Percentiles rank a stretch among this genome's conserved stretches.
These are phyloP conservation scores for Lantana camara DNA, from an alignment of 257 asterid genomes.

Conservation along the genomic window DNA sequence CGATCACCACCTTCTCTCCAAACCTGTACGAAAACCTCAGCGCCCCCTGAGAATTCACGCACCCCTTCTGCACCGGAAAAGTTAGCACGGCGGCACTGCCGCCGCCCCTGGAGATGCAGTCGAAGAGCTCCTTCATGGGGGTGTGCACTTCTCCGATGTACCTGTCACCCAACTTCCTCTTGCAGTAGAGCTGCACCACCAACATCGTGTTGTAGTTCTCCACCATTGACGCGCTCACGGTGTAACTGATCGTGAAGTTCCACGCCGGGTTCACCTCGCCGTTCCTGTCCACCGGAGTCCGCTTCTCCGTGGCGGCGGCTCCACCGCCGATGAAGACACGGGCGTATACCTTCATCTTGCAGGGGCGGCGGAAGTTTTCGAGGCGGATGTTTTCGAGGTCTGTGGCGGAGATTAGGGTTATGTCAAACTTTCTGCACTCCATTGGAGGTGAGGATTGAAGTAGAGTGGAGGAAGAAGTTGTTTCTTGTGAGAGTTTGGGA, in stretches of 20 bases:
- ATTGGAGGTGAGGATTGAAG: neutral
- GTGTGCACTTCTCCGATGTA: slow-evolving; percentile 67
- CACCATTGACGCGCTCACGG: slow-evolving; percentile 50
- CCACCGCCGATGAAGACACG: slow-evolving; percentile 58
- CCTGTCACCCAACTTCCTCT: slow-evolving; percentile 66
- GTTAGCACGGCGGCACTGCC: slow-evolving; percentile 58
- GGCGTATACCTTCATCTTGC: slow-evolving; percentile 71
- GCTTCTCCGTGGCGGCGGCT: slow-evolving; percentile 29
- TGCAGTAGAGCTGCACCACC: slow-evolving; percentile 65
- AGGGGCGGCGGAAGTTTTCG: too few relatives aligned
- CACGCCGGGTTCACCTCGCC: slow-evolving; percentile 75
- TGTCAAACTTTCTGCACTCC: slow-evolving; percentile 47
- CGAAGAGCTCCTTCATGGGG: slow-evolving; percentile 64
- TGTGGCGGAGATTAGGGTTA: slow-evolving; percentile 60
- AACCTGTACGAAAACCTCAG: slow-evolving; percentile 59
- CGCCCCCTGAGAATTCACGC: slow-evolving; percentile 61
- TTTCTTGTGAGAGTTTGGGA: neutral
- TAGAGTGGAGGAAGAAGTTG: too few relatives aligned
- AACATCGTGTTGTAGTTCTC: slow-evolving; percentile 48
- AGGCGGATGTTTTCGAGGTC: slow-evolving; percentile 66
- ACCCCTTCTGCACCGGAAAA: slow-evolving; percentile 58
- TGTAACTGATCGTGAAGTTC: slow-evolving; percentile 59
- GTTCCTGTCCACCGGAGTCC: slow-evolving; percentile 61
- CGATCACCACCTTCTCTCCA: slow-evolving; percentile 57
- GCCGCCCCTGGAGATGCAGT: slow-evolving; percentile 32